These are phyloP conservation scores for Gracilariopsis chorda DNA, from an alignment of 23 red algal genomes.

Conservation along the genomic window DNA sequence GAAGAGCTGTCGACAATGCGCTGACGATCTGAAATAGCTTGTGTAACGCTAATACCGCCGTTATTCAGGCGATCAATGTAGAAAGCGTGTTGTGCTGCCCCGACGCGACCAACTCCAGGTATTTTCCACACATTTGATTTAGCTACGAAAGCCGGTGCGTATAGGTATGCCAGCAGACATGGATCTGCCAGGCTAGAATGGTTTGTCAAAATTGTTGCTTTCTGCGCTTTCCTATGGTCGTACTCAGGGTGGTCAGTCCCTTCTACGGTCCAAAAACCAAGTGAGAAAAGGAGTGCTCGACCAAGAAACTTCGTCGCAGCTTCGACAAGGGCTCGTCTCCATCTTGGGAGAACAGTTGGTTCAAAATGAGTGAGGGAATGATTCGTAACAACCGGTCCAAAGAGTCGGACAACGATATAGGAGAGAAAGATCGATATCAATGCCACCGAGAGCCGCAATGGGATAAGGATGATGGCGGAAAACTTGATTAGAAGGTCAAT, in stretches of 20 bases:
- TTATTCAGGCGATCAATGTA: conserved; percentile 67
- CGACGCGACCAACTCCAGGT: conserved; percentile 69
- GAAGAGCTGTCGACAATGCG: background rate
- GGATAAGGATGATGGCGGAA: conserved; percentile 52
- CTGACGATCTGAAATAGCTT: conserved; percentile 46
- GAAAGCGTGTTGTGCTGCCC: conserved; percentile 61
- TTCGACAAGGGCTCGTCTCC: conserved; percentile 37
- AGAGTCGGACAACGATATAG: conserved; percentile 38
- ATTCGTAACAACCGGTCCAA: conserved; percentile 61
- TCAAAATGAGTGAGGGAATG: background rate
- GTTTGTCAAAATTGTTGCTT: conserved; percentile 65
- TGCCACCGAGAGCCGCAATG: conserved; percentile 51
- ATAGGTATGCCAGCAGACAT: conserved; percentile 68
- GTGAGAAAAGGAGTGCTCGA: conserved; percentile 46
- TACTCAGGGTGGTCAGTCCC: conserved; percentile 56
- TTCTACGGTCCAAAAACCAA: conserved; percentile 87
- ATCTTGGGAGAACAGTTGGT: conserved; percentile 42
- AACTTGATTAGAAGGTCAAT: background rate
- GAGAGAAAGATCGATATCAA: conserved; percentile 11
- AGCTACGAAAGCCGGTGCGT: conserved; percentile 80
- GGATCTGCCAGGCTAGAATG: conserved; percentile 78
- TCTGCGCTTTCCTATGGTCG: conserved; percentile 31
- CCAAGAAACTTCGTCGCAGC: conserved; percentile 26
- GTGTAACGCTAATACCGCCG: conserved; percentile 25
- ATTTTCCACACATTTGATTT: conserved; percentile 76